These are phyloP conservation scores for Termitomyces heimii DNA, from an alignment of 768 basidiomycete genomes.

Conservation along the genomic window DNA sequence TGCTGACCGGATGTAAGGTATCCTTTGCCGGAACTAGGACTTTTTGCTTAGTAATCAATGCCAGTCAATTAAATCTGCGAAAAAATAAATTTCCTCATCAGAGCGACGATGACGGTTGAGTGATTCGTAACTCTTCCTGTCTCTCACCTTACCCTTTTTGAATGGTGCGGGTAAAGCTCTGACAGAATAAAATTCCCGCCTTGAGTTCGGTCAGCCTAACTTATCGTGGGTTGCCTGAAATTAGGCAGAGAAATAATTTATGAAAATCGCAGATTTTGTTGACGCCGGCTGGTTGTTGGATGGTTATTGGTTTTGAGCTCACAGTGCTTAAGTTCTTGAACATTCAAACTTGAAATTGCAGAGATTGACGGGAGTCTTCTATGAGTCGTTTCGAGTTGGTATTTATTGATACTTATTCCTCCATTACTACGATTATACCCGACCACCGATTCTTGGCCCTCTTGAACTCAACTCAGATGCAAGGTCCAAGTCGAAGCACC, in stretches of 20 bases:
- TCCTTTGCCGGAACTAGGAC: constrained; percentile 5
- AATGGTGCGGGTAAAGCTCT: constrained; percentile 44
- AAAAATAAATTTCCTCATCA: constrained; percentile 29
- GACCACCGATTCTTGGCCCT: constrained; percentile 68
- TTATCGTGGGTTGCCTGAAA: constrained; percentile 63
- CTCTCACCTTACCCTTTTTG: constrained; percentile 51
- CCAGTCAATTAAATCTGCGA: constrained; percentile 7
- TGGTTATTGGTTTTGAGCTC: background rate
- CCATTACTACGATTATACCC: constrained; percentile 26
- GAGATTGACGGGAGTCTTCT: background rate
- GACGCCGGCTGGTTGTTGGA: background rate
- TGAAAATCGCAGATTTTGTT: background rate
- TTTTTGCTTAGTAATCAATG: constrained; percentile 40
- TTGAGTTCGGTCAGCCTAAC: constrained; percentile 72
- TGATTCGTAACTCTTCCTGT: constrained; percentile 45
- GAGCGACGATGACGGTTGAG: constrained; percentile 80
- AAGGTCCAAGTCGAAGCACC: constrained; percentile 36
- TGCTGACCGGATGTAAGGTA: constrained; percentile 3
- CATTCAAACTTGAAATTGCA: no score
- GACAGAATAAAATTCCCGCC: constrained; percentile 62
- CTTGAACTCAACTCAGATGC: constrained; percentile 74
- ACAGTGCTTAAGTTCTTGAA: background rate
- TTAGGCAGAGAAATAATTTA: constrained; percentile 65
- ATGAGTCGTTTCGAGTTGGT: background rate
- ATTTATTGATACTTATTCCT: background rate